Conservation (phyloP, 345 rosid genomes). For the Acer yangbiense region DNA sequence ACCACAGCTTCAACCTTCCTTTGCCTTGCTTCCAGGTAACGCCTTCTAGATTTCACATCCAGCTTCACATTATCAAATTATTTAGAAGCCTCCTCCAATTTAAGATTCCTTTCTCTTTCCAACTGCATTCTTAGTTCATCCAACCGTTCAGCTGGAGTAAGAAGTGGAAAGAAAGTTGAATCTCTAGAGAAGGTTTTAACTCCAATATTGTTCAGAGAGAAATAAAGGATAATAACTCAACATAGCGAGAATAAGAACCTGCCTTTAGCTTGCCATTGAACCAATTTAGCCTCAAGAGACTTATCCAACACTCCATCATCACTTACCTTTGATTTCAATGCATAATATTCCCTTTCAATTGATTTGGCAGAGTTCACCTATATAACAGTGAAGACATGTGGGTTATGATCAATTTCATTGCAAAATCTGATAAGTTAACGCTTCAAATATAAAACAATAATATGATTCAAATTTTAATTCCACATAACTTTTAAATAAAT, state of each 20-base stretch:
- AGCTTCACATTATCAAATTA: conserved; percentile 50
- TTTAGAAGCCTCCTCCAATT: conserved; percentile 53
- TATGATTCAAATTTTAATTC: neutral
- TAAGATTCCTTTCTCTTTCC: conserved; percentile 62
- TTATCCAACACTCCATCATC: conserved; percentile 66
- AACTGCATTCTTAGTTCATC: conserved; percentile 48
- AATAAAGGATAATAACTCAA: neutral
- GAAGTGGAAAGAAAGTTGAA: neutral
- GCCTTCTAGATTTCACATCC: conserved; percentile 64
- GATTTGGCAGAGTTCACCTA: conserved; percentile 81
- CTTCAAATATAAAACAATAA: neutral
- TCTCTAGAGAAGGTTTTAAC: conserved; percentile 4
- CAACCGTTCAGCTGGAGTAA: conserved; percentile 59
- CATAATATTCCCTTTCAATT: conserved; percentile 71
- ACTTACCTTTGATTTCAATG: conserved; percentile 62
- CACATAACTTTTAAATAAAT: neutral
- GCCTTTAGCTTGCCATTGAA: conserved; percentile 73
- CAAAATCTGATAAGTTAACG: neutral
- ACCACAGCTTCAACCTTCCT: conserved; percentile 68
- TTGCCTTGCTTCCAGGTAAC: conserved; percentile 70
- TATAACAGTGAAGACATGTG: conserved; percentile 5
- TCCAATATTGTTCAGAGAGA: neutral
- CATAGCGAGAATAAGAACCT: conserved; percentile 30
- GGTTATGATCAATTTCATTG: neutral
- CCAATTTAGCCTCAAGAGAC: conserved; percentile 74